Base-by-base conservation (phyloP, 2,329 filamentous ascomycete genomes). In the Penicillium nordicum region DNA sequence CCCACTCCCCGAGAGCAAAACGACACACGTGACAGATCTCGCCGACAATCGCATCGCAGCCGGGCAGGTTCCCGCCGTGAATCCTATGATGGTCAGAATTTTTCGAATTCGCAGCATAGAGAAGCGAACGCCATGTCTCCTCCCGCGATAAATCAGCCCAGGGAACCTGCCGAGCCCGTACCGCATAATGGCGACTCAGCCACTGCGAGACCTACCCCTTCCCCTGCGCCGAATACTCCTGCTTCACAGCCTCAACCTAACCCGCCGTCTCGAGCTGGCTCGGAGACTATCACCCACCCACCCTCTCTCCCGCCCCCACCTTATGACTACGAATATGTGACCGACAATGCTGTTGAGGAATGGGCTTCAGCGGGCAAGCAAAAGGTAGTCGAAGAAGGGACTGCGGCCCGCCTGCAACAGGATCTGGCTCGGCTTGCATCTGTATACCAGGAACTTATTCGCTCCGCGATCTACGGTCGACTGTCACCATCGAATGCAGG, bases 381-480 rank as follows among this genome's bases (percentile, higher is more conserved):
- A 59, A 82, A 84, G 27, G 78, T 96, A 12, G 75, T 93, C 21
- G 81, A 85, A 23, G 80, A 84, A 64, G 88, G 87, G 25, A 72
- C 82, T 42, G 80, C 86, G 63, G 86, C 88, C 46, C 83, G 85
- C 64, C 77, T 83, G 36, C 82, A 88, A 62, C 84, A 89, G 63
- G 87, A 95, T 67, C 77, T 83, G 8, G 79, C 87, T 44, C 84
- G 85, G 55, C 77, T 96, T 37, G 86, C 87, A 30, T 82, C 82
- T 14, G 78, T 96, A 23, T 91, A 92, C 64, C 90, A 96, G 75
- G 94, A 99, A 72, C 83, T 97, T 37, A 83, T 94, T 36, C 86
- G 88, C 59, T 86, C 90, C 34, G 86, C 88, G 18, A 76, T 95
- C 12, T 87, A 91, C 67, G 82, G 81, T 41, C 83, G 86, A 47